Evolutionary conservation across 176 grass and related monocot genomes (phyloP), one percentile per base, ranked within the genome.

Genomic region (Otatea glauca): DNA sequence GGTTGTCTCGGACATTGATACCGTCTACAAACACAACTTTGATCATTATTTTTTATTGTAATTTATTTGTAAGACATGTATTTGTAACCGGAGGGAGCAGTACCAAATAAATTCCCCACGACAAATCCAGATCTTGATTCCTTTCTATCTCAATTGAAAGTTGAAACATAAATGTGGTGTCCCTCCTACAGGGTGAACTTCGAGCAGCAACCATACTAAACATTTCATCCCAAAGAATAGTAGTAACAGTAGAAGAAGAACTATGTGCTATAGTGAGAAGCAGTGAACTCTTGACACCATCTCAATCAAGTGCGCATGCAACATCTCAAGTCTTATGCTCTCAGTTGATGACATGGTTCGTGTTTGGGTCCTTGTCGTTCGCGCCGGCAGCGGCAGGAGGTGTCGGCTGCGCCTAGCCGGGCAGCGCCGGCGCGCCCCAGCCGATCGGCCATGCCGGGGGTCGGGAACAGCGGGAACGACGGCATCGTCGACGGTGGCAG

Each of bases 401-500:
- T 8, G 78, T 2, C 63, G 53, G 82, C 53, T 65, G 81, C 35
- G 45, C 47, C 49, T 65, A 58, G 20, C 21, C 43, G 12, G 82
- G 88, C 3, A 82, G 76, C 32, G 82, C 72, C 51, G 71, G 55
- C 35, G 15, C 32, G 76, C 70, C 88, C 88, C 88, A 86, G 27
- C 60, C 60, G 42, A 45, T 65, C 78, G 47, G 80, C 71, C 82
- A 85, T 76, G 47, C 74, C 89, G 75, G 89, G 88, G 79, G 67
- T 90, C 59, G 88, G 89, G 80, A 87, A 87, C 75, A 84, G 23
- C 60, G 89, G 89, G 84, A 87, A 90, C 41, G 89, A 87, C 60
- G 89, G 88, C 79, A 90, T 87, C 17, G 88, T 90, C 12, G 75
- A 90, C 32, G 84, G 89, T 2, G 89, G 89, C 84, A 90, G 75